Evolutionary conservation across 108 stramenopile genomes (phyloP).

Genomic region (Nitzschia sp.): DNA sequence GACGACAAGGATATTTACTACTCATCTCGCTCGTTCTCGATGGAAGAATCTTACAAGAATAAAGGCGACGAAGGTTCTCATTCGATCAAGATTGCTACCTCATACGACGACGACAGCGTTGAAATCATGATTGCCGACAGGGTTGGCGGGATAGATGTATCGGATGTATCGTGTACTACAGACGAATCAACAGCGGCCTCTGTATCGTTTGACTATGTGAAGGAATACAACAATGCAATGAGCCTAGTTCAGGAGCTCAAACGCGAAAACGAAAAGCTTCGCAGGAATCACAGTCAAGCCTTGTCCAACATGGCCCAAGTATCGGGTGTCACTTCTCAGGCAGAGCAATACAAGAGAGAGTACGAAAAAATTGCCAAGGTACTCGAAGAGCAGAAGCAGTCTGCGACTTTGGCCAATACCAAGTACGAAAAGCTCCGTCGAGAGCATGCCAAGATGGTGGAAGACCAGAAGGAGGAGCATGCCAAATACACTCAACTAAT

Average conservation of each 20-base stretch:
- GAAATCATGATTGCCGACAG: not conserved
- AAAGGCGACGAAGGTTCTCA: not conserved
- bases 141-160: not conserved
- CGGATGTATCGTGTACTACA: slow-evolving; percentile 1
- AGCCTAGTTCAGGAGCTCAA: not conserved
- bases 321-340: not conserved
- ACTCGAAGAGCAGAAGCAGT: slow-evolving; percentile 19
- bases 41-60: not conserved
- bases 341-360: slow-evolving; percentile 7
- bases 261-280: slow-evolving; percentile 21
- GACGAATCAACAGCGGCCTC: not conserved
- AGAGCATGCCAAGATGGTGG: slow-evolving; percentile 15
- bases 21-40: not conserved
- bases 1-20: not conserved
- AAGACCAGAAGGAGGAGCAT: not conserved
- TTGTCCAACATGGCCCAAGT: slow-evolving; percentile 9
- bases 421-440: slow-evolving; percentile 22
- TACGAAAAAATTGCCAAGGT: slow-evolving; percentile 6
- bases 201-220: not conserved
- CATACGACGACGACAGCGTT: slow-evolving; percentile 2
- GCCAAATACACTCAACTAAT: slow-evolving; percentile 13
- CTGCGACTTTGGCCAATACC: slow-evolving; percentile 1
- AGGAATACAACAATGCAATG: slow-evolving; percentile 10
- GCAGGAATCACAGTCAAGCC: slow-evolving; percentile 4
- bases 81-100: slow-evolving; percentile 3